phyloP scores from a whole-genome alignment of 2,329 filamentous ascomycete species.

The Parasarocladium wereldwijsianum region DNA sequence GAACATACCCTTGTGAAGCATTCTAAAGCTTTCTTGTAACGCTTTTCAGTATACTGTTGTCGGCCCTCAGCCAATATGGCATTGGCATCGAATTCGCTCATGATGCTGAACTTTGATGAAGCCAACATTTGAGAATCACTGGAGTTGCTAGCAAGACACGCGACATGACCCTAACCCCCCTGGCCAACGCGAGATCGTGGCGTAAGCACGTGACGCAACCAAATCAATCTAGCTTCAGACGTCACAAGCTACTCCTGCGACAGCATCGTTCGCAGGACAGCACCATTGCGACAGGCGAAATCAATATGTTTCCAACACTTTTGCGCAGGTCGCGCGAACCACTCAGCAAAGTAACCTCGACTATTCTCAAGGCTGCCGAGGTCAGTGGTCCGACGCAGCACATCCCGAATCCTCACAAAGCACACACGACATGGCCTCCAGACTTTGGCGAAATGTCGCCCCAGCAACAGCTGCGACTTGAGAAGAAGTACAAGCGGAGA shows the following conservation, averaged over 20 bases:
- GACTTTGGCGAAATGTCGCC: slow-evolving; percentile 55
- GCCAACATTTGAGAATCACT: too few relatives aligned
- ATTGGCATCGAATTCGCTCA: slow-evolving; percentile 2
- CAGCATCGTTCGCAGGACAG: neutral
- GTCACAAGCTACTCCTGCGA: neutral
- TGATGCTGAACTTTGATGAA: too few relatives aligned
- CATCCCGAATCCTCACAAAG: slow-evolving; percentile 49
- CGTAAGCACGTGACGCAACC: too few relatives aligned
- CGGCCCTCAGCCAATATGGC: slow-evolving; percentile 5
- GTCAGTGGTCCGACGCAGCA: too few relatives aligned
- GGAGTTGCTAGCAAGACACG: too few relatives aligned
- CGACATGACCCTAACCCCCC: too few relatives aligned
- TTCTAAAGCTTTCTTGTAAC: slow-evolving; percentile 6
- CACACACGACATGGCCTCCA: slow-evolving; percentile 65
- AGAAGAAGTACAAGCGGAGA: slow-evolving; percentile 64
- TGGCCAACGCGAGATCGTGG: too few relatives aligned
- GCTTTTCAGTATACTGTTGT: slow-evolving; percentile 5
- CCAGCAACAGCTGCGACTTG: slow-evolving; percentile 64
- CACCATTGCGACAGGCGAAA: too few relatives aligned
- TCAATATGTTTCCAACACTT: slow-evolving; percentile 20
- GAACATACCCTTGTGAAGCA: slow-evolving; percentile 6
- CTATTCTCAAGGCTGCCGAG: slow-evolving; percentile 23
- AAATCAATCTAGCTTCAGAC: too few relatives aligned
- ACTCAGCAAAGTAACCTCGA: slow-evolving; percentile 14
- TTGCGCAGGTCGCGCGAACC: slow-evolving; percentile 15